Conservation (phyloP, 2,329 filamentous ascomycete species). For the Calonectria pteridis region DNA sequence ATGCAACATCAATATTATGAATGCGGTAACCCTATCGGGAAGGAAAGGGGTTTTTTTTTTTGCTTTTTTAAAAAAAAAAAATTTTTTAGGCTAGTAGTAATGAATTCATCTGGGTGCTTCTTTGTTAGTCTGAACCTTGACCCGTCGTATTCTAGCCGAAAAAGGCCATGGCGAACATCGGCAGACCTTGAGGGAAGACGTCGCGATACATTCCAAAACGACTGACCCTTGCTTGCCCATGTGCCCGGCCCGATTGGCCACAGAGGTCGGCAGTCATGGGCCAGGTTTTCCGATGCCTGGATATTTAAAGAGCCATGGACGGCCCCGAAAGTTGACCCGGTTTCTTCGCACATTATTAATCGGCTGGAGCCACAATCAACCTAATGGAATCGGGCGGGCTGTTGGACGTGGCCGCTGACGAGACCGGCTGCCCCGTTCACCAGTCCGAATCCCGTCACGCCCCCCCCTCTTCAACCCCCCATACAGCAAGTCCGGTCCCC, state of each 20-base stretch:
- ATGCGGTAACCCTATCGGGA: neutral
- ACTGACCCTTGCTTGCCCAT: neutral
- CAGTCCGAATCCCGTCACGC: conserved; percentile 10
- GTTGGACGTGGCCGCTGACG: neutral
- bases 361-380: neutral
- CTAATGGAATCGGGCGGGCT: neutral
- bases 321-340: neutral
- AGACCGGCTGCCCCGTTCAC: too few relatives aligned
- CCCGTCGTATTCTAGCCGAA: neutral
- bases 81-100: neutral
- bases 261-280: neutral
- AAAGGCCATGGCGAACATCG: neutral
- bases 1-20: neutral
- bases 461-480: neutral
- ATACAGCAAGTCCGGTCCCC: neutral
- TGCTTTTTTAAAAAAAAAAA: too few relatives aligned
- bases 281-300: neutral
- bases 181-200: neutral
- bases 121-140: neutral
- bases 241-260: neutral
- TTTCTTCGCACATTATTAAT: neutral
- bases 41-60: neutral
- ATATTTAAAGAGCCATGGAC: neutral
- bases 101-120: neutral
- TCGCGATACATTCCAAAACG: neutral